Evolutionary conservation across 106 monocot genomes (phyloP).

Genomic region (Alisma plantagoaquatica): DNA sequence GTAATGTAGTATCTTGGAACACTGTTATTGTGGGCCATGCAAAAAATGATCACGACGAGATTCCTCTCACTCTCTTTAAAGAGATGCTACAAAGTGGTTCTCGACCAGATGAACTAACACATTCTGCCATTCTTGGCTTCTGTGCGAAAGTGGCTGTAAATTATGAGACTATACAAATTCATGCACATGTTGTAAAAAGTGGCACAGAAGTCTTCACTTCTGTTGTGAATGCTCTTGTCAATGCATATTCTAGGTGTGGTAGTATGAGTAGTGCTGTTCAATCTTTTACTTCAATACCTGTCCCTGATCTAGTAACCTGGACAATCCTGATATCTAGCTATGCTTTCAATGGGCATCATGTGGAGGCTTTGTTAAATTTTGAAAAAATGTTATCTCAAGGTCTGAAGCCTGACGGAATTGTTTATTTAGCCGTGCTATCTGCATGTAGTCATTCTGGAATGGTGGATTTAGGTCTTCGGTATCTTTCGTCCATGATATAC

Average conservation of each 20-base stretch:
- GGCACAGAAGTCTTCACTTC: constrained; percentile 28
- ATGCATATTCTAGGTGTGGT: constrained; percentile 46
- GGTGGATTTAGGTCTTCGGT: constrained; percentile 34
- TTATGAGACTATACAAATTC: constrained; percentile 31
- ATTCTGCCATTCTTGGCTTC: constrained; percentile 44
- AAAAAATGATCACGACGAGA: constrained; percentile 17
- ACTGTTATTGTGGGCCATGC: constrained; percentile 43
- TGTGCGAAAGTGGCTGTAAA: constrained; percentile 26
- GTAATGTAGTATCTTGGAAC: constrained; percentile 51
- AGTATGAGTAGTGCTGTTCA: constrained; percentile 15
- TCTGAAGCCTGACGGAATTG: constrained; percentile 26
- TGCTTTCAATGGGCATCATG: constrained; percentile 45
- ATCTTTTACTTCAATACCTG: constrained; percentile 21
- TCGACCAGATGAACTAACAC: constrained; percentile 55
- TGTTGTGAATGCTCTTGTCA: constrained; percentile 41
- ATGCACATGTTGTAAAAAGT: constrained; percentile 23
- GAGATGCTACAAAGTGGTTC: constrained; percentile 28
- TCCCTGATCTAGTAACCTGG: constrained; percentile 48
- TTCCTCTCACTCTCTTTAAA: constrained; percentile 34
- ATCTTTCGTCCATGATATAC: constrained; percentile 41
- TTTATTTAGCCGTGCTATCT: constrained; percentile 43
- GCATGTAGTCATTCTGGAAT: constrained; percentile 62
- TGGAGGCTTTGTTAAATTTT: constrained; percentile 26
- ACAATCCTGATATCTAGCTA: constrained; percentile 48
- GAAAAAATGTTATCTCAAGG: constrained; percentile 44